Evolutionary conservation across 768 basidiomycete species (phyloP).

Genomic region (Dendrothele bispora): DNA sequence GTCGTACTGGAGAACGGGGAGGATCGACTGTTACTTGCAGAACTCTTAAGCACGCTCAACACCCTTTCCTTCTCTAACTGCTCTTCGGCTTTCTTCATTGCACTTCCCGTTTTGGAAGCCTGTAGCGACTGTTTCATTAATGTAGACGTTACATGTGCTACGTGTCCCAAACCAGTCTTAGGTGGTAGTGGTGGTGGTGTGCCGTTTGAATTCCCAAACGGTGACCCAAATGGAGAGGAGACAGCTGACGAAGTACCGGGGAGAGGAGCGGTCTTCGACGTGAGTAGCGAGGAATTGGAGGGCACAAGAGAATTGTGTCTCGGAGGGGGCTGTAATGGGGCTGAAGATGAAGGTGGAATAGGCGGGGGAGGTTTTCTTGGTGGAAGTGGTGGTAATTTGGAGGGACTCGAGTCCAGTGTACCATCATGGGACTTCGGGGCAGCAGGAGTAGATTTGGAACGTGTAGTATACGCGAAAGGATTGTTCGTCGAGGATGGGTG

Average conservation of each 20-base stretch:
- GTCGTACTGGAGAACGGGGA: constrained; percentile 32
- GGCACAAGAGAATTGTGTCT: constrained; percentile 30
- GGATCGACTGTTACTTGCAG: too few species aligned
- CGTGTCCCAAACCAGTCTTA: constrained; percentile 27
- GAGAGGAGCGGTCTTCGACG: constrained; percentile 13
- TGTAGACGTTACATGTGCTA: constrained; percentile 53
- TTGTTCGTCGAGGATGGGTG: constrained; percentile 32
- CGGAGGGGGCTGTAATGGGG: constrained; percentile 32
- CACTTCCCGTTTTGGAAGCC: constrained; percentile 70
- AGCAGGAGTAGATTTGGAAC: constrained; percentile 14
- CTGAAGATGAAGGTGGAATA: constrained; percentile 19
- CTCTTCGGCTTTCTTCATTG: constrained; percentile 67
- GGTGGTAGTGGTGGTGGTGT: constrained; percentile 27
- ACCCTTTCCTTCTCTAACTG: constrained; percentile 69
- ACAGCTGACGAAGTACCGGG: constrained; percentile 12
- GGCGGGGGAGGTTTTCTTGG: constrained; percentile 45
- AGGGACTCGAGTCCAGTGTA: background rate
- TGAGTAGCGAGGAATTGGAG: constrained; percentile 15
- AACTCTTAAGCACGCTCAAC: constrained; percentile 67
- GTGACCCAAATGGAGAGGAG: background rate
- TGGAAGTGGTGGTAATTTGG: constrained; percentile 47
- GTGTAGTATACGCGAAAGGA: constrained; percentile 33
- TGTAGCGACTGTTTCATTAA: constrained; percentile 75
- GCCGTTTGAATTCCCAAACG: constrained; percentile 2
- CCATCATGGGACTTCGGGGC: constrained; percentile 10